Percentiles rank a stretch among this genome's conserved stretches.
Evolutionary conservation across 257 asterid species (phyloP).

Genomic region (Nicotiana undulata): DNA sequence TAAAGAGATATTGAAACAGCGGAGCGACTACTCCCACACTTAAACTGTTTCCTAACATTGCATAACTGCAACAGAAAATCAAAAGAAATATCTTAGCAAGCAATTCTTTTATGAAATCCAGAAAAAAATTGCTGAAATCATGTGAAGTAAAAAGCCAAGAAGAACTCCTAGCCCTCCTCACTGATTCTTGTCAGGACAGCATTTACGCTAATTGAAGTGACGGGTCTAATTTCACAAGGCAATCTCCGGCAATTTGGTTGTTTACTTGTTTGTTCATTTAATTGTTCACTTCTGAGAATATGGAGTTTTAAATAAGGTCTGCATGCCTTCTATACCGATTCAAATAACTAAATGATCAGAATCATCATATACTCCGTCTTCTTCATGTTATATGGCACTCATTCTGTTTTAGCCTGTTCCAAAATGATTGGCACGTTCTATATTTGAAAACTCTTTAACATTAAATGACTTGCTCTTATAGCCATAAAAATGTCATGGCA

Average conservation of each 20-base stretch:
- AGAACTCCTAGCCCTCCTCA: background rate
- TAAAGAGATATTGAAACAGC: conserved; percentile 46
- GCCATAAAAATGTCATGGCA: background rate
- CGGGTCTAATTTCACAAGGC: background rate
- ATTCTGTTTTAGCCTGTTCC: background rate
- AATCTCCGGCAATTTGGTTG: background rate
- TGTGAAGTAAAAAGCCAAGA: background rate
- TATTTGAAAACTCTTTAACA: background rate
- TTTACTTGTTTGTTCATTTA: background rate
- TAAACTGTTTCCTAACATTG: conserved; percentile 83
- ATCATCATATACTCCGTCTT: background rate
- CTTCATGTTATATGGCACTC: background rate
- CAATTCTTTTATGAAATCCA: background rate
- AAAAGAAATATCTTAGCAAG: background rate
- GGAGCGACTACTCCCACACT: conserved; percentile 84
- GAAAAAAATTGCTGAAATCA: background rate
- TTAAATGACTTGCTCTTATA: background rate
- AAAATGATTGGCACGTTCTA: background rate
- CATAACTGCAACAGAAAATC: conserved; percentile 53
- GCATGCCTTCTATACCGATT: background rate
- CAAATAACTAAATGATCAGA: background rate
- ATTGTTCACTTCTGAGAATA: background rate
- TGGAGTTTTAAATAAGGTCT: background rate
- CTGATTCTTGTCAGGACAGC: background rate
- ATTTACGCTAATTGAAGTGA: background rate